These are phyloP conservation scores for Mycena sp. DNA, from an alignment of 1,284 basidiomycete species.

Conservation along the genomic window DNA sequence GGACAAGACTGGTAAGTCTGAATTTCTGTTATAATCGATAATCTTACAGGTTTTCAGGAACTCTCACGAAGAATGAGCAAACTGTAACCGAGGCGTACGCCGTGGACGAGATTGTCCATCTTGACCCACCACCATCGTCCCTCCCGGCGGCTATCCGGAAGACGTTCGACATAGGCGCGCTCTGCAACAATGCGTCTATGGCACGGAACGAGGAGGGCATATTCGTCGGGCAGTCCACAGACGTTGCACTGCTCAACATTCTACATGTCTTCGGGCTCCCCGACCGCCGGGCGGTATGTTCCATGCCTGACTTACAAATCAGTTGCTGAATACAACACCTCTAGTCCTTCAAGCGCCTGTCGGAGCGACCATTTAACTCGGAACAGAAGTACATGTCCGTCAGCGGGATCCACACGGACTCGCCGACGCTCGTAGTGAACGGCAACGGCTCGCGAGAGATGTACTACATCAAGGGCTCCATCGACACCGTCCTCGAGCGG, in stretches of 20 bases:
- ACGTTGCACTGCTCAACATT: constrained; percentile 91
- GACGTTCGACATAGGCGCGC: constrained; percentile 71
- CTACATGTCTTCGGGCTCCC: constrained; percentile 74
- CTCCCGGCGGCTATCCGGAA: constrained; percentile 64
- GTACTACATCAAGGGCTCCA: constrained; percentile 93
- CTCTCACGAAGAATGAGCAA: constrained; percentile 95
- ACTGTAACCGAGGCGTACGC: constrained; percentile 91
- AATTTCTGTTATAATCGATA: neutral
- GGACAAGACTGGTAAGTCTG: constrained; percentile 86
- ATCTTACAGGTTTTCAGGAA: constrained; percentile 61
- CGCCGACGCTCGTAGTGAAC: constrained; percentile 44
- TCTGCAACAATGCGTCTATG: constrained; percentile 78
- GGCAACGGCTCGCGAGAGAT: constrained; percentile 65
- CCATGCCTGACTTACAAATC: neutral
- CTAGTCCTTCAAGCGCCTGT: constrained; percentile 79
- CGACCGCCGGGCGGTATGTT: constrained; percentile 75
- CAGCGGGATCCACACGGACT: constrained; percentile 68
- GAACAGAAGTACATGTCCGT: constrained; percentile 95
- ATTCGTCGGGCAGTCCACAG: constrained; percentile 91
- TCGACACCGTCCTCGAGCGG: constrained; percentile 86
- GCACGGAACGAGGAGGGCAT: constrained; percentile 77
- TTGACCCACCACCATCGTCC: constrained; percentile 61
- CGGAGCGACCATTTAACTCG: constrained; percentile 91
- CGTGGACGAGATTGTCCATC: constrained; percentile 81
- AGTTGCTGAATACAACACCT: too few species aligned